Base-by-base conservation (phyloP, 2,329 filamentous ascomycete species). In the Monilinia vaccinii-corymbosi region DNA sequence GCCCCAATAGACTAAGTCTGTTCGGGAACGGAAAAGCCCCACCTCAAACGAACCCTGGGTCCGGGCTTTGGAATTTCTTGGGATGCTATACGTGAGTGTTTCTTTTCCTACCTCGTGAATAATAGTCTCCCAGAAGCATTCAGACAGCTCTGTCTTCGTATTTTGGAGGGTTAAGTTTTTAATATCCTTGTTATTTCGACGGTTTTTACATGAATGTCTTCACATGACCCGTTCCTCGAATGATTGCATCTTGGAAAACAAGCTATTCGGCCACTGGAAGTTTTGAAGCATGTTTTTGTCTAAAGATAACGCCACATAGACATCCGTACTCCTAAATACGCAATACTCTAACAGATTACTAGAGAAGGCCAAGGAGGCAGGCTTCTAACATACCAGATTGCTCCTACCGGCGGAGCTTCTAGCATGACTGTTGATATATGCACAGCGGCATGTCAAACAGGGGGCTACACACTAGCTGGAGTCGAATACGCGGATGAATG, bases 401-500 rank as follows among this genome's bases (percentile, higher is more conserved):
- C 45, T 5, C 34, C 56, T 14, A 60, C 60, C 9, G 38, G 45
- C 45, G 64, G 63, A 8, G 60, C 61, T 13, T 44, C 58, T 13
- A 21, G 38, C 6, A 64, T 68, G 62, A 68, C 67, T 4, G 61
- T 67, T 21, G 62, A 42, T 18, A 28, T 63, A 10, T 70, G 68
- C 55, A 57, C 66, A 21, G n/a, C 57, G 2, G 64, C 67, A 32
- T 70, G 68, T 60, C 51, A 63, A 32, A 56, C 38, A 42, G 65
- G 60, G 14, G 66, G 66, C 9, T 78, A 76, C 62, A 55, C 58
- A 11, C 63, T 79, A 73, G 69, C 72, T 56, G 78, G 78, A 36
- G 66, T 78, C 36, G 77, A 80, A 64, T 79, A 78, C 60, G 69
- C 73, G 36, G 69, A 73, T 7, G 76, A 79, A 66, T 79, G 74